phyloP scores from a whole-genome alignment of 495 filamentous ascomycete species.

The Neohortaea acidophila region DNA sequence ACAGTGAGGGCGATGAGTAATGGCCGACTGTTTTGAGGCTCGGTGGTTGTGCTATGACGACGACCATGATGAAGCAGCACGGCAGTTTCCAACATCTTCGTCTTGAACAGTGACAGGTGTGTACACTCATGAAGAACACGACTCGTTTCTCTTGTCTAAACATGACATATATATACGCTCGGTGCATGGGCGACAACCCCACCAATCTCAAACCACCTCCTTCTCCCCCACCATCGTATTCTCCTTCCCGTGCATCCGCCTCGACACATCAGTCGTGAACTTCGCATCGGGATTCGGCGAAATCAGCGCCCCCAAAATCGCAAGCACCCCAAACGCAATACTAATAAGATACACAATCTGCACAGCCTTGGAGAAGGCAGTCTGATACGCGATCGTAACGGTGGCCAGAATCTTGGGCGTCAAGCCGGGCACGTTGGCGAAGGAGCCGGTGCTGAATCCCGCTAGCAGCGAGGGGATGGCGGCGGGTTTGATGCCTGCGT shows the following conservation, averaged over 20 bases:
- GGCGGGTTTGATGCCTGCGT: conserved; percentile 31
- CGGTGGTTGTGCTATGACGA: no score
- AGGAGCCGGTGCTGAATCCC: conserved; percentile 25
- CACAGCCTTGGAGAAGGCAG: conserved; percentile 32
- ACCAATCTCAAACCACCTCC: no score
- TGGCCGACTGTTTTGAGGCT: no score
- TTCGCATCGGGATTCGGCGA: conserved; percentile 25
- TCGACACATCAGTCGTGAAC: conserved; percentile 27
- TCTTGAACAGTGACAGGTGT: no score
- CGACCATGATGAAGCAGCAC: no score
- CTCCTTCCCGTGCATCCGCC: conserved; percentile 21
- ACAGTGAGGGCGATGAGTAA: no score
- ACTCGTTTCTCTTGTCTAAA: no score
- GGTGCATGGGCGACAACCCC: no score
- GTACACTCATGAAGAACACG: no score
- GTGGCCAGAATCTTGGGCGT: conserved; percentile 26
- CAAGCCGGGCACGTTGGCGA: conserved; percentile 31
- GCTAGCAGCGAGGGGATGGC: conserved; percentile 28
- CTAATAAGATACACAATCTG: conserved; percentile 34
- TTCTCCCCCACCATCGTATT: no score
- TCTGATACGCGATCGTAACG: conserved; percentile 25
- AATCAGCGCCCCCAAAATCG: conserved; percentile 31
- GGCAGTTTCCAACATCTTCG: no score
- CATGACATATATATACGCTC: no score
- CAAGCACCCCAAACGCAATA: conserved; percentile 32